Base-by-base conservation (phyloP, 495 filamentous ascomycete species). In the Corynascus novoguineensis region DNA sequence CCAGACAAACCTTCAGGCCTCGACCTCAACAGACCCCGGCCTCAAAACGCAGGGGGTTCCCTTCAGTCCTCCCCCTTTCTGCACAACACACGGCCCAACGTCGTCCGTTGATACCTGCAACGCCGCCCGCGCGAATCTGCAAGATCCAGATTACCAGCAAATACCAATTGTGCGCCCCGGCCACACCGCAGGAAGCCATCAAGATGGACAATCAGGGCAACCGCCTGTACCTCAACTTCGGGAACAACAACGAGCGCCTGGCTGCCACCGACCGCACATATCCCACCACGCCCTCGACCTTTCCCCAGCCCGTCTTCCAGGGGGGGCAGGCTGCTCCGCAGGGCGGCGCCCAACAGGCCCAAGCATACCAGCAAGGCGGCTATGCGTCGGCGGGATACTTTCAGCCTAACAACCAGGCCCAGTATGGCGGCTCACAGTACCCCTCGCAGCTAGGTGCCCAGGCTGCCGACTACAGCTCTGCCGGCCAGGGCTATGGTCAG, bases 271-370 rank as follows among this genome's bases (percentile, higher is more conserved):
- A 84, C 70, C 88, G 89, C 72, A 84, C 87, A 56, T 98, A 92
- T 81, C 95, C 93, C 66, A 96, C 93, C 45, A 98, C 93, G 17
- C 92, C 93, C 53, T 96, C 91, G 59, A 93, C 92, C 48, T 97
- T 97, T 64, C 92, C 92, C 11, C 91, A 97, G 72, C 90, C 91
- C 28, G 85, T 95, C 66, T 84, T 82, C 70, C 74, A 70, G 48
- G 67, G 63, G 32, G 67, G 63, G 32, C 71, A 68, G 60, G 65
- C 57, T 11, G 61, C 60, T 21, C 53, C 29, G 31, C 57, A 46
- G 12, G 24, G 50, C 45, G 55, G 17, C 50, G 42, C 53, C 31
- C 70, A 73, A 58, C 74, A 71, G 42, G 75, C 77, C 58, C 73
- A 61, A 41, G 58, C 60, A 46, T 81, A 82, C 58, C 78, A 58